Evolutionary conservation across 805 yeast species (phyloP).

Genomic region (Hanseniaspora guilliermondii): DNA sequence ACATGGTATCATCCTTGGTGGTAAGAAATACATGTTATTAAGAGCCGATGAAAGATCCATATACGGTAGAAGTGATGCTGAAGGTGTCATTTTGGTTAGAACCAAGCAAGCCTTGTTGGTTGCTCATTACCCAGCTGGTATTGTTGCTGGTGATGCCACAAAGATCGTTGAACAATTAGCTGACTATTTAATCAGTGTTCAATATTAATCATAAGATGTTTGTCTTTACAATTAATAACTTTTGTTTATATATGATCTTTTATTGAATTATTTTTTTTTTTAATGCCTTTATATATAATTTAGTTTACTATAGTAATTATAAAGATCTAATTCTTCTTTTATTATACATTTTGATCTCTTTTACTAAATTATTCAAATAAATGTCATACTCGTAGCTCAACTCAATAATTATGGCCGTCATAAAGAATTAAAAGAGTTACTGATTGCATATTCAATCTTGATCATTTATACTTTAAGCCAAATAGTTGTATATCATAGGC

Average conservation of each 20-base stretch:
- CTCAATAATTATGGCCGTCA: too few species aligned
- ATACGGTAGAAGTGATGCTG: conserved; percentile 82
- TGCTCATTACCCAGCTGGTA: conserved; percentile 88
- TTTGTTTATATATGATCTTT: not conserved
- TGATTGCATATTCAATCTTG: too few species aligned
- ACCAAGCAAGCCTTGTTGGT: conserved; percentile 84
- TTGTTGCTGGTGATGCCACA: conserved; percentile 91
- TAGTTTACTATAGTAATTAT: too few species aligned
- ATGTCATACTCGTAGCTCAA: too few species aligned
- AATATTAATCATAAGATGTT: conserved; percentile 39
- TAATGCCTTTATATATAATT: too few species aligned
- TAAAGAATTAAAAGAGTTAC: too few species aligned
- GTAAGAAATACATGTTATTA: conserved; percentile 75
- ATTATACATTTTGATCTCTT: too few species aligned
- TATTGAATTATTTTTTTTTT: not conserved
- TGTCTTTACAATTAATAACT: not conserved
- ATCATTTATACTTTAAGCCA: too few species aligned
- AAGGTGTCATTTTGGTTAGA: conserved; percentile 82
- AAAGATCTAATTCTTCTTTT: too few species aligned
- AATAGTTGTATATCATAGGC: too few species aligned
- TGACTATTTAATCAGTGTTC: conserved; percentile 80
- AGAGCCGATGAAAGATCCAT: conserved; percentile 87
- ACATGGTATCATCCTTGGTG: conserved; percentile 72
- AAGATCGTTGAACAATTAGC: conserved; percentile 90
- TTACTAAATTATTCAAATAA: too few species aligned